phyloP scores from a whole-genome alignment of 177 flowering plant genomes.

The Tripterygium wilfordii region DNA sequence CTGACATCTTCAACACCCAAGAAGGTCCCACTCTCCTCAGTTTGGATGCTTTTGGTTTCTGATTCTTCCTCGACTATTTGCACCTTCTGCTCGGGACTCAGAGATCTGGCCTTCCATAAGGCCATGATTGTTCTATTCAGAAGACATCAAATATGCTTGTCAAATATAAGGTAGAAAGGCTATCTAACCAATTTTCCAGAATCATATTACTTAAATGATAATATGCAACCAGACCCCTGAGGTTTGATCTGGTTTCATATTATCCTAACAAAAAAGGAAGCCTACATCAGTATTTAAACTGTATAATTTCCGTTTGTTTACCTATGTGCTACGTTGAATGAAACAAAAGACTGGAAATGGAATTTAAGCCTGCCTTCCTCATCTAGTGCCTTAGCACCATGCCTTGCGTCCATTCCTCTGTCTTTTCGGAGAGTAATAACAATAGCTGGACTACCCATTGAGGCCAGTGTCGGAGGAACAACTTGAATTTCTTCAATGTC shows the following conservation, averaged over 20 bases:
- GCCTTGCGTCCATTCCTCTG: conserved; percentile 84
- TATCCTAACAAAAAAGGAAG: background rate
- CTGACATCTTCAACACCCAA: conserved; percentile 71
- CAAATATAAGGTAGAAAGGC: too few species aligned
- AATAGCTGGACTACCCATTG: conserved; percentile 89
- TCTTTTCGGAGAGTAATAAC: conserved; percentile 67
- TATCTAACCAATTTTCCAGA: too few species aligned
- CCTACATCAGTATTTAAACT: background rate
- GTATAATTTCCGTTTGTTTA: conserved; percentile 14
- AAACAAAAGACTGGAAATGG: conserved; percentile 91
- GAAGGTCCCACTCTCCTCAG: conserved; percentile 81
- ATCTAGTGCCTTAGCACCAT: conserved; percentile 84
- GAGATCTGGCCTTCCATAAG: conserved; percentile 80
- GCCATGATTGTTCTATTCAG: conserved; percentile 85
- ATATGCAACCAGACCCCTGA: too few species aligned
- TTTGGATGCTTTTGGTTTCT: conserved; percentile 38
- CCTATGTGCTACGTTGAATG: conserved; percentile 78
- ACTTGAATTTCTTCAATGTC: conserved; percentile 88
- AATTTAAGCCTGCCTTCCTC: conserved; percentile 87
- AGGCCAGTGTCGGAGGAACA: conserved; percentile 59
- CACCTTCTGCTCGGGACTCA: conserved; percentile 95
- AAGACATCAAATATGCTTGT: conserved; percentile 3
- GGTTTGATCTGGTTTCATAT: background rate
- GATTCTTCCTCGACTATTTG: conserved; percentile 72
- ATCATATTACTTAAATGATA: too few species aligned